Percentiles rank a stretch among this genome's conserved stretches.
phyloP scores from a whole-genome alignment of 2,329 filamentous ascomycete species.

The Aspergillus tamarii region DNA sequence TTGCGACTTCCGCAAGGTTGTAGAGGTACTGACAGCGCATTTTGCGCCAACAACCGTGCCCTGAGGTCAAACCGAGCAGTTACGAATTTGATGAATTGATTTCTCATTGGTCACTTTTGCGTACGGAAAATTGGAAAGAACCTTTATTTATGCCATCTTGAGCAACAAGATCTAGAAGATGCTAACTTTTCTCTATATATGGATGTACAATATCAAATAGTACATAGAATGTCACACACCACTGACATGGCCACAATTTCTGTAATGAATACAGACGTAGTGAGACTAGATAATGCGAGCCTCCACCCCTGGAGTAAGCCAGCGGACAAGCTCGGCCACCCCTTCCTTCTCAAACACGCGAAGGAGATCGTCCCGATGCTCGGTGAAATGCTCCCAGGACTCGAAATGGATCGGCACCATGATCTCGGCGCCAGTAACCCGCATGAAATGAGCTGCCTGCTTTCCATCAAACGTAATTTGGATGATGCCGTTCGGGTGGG shows the following conservation, averaged over 20 bases:
- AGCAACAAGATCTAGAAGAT: not conserved
- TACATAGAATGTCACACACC: not conserved
- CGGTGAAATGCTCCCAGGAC: slow-evolving; percentile 50
- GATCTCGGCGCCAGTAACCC: slow-evolving; percentile 44
- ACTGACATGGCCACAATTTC: not conserved
- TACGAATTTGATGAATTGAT: too few relatives aligned
- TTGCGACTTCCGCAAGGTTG: too few relatives aligned
- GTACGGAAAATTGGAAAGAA: not conserved
- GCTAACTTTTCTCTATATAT: not conserved
- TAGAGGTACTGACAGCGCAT: too few relatives aligned
- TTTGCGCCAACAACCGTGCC: too few relatives aligned
- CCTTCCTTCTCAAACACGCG: not conserved
- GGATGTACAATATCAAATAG: not conserved
- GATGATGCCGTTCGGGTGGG: slow-evolving; percentile 32
- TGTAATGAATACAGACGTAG: not conserved
- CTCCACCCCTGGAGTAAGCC: not conserved
- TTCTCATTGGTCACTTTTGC: not conserved
- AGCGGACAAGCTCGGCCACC: not conserved
- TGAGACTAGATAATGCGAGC: not conserved
- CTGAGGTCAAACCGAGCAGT: too few relatives aligned
- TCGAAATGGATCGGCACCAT: slow-evolving; percentile 56
- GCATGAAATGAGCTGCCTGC: slow-evolving; percentile 44
- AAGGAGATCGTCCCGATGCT: slow-evolving; percentile 31
- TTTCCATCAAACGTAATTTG: slow-evolving; percentile 52
- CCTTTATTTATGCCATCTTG: not conserved